Conservation (phyloP, 2,329 filamentous ascomycete species). For the Sporothrix dimorphospora region DNA sequence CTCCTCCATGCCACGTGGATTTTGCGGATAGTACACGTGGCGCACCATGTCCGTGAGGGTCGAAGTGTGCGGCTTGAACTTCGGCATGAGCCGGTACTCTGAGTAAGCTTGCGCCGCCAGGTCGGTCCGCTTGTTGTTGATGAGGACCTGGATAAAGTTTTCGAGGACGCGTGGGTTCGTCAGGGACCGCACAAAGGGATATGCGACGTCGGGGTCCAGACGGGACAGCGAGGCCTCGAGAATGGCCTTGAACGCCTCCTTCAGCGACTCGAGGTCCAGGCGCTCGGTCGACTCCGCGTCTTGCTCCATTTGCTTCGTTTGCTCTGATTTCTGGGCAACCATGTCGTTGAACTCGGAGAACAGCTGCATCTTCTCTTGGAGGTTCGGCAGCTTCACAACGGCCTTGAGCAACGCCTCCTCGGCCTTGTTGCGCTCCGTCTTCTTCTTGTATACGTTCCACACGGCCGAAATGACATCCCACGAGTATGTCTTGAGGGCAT, state of each 20-base stretch:
- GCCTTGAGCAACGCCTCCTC: slow-evolving; percentile 44
- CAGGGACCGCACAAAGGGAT: slow-evolving; percentile 47
- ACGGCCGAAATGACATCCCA: slow-evolving; percentile 45
- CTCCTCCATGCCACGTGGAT: slow-evolving; percentile 47
- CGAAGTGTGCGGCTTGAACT: slow-evolving; percentile 42
- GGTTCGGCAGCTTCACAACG: background rate
- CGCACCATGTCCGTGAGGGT: slow-evolving; percentile 52
- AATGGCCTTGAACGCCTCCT: slow-evolving; percentile 24
- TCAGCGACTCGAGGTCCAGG: background rate
- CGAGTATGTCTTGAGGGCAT: slow-evolving; percentile 43
- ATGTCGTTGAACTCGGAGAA: background rate
- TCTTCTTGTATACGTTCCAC: slow-evolving; percentile 43
- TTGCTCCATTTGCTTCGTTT: background rate
- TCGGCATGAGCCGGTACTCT: slow-evolving; percentile 49
- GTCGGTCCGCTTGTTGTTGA: slow-evolving; percentile 38
- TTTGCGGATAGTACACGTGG: slow-evolving; percentile 44
- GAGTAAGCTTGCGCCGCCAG: slow-evolving; percentile 50
- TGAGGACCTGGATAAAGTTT: slow-evolving; percentile 45
- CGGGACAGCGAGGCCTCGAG: slow-evolving; percentile 27
- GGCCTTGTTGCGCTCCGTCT: slow-evolving; percentile 21
- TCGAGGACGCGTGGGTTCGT: slow-evolving; percentile 48
- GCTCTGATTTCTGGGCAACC: background rate
- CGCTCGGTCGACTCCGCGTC: background rate
- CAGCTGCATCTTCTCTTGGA: background rate
- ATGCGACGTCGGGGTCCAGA: slow-evolving; percentile 36